Base-by-base conservation (phyloP, 2,329 filamentous ascomycete species). In the Verticillium nonalfalfae region DNA sequence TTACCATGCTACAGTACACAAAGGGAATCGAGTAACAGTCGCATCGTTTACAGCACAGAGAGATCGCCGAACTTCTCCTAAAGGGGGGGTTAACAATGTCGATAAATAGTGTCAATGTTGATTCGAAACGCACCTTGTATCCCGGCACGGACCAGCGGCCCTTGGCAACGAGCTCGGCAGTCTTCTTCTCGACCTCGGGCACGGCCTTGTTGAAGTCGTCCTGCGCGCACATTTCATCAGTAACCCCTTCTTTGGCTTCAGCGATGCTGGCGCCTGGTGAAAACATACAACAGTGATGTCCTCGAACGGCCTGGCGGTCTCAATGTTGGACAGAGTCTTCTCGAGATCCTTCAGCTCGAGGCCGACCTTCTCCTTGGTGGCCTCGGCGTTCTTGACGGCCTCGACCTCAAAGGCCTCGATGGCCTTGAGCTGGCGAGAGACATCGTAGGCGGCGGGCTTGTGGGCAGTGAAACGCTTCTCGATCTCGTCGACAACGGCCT, bases 1-100 rank as follows among this genome's bases (percentile, higher is more conserved):
- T 84, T 88, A 88, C 84, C 87, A 84, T 85, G 83, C 84, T 88
- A 88, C 81, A 86, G 80, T 85, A 85, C 82, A 87, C 78, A 81
- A 82, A 79, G 75, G 78, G 77, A 81, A 81, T 69, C 70, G 67
- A 69, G 73, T 72, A 73, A 73, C 70, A 69, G 70, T 70, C 68
- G 70, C 67, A 65, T 71, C 72, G 76, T 85, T 87, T 97, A 99
- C 78, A 98, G 84, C 71, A 96, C 82, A 72, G 95, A 94, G 72
- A 98, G 88, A 78, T 98, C 93, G 83, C 95, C 95, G 80, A 98
- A 99, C 86, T 93, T 96, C 87, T 99, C 95, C 94, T 98, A 72
- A 68, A 72, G 56, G 68, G 26, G 64, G 66, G 61, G 75, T 89
- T 76, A 90, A 83, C 64, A 69, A 34, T 54, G 45, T 56, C 14